Conservation (phyloP, 768 basidiomycete species). For the Dacryopinax spathularia region DNA sequence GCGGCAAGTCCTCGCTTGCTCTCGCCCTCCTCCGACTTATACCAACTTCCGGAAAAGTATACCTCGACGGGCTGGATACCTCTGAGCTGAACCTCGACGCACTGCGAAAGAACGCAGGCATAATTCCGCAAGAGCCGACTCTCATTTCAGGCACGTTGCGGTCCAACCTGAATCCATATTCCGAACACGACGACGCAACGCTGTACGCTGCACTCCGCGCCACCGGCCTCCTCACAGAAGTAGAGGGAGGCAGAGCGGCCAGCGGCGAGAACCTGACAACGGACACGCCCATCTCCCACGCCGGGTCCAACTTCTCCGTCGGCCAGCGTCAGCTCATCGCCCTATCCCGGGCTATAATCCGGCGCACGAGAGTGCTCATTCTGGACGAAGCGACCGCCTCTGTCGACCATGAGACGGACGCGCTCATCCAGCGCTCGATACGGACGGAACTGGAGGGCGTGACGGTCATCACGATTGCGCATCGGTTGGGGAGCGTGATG, state of each 20-base stretch:
- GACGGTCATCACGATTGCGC: slow-evolving; percentile 35
- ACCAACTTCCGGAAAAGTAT: slow-evolving; percentile 23
- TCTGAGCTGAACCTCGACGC: slow-evolving; percentile 23
- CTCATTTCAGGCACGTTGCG: slow-evolving; percentile 17
- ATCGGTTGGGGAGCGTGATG: slow-evolving; percentile 29
- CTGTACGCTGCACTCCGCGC: slow-evolving; percentile 4
- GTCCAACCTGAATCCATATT: slow-evolving; percentile 24
- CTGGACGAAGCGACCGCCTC: slow-evolving; percentile 31
- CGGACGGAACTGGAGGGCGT: slow-evolving; percentile 22
- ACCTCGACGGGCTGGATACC: slow-evolving; percentile 22
- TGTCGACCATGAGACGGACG: slow-evolving; percentile 27
- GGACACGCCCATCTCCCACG: slow-evolving; percentile 24
- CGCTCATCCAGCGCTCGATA: slow-evolving; percentile 27
- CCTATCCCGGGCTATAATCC: slow-evolving; percentile 25
- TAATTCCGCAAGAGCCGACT: slow-evolving; percentile 26
- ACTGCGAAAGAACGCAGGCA: slow-evolving; percentile 21
- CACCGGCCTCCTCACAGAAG: slow-evolving; percentile 11
- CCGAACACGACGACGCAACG: slow-evolving; percentile 19
- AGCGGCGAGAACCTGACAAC: slow-evolving; percentile 14
- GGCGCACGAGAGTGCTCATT: slow-evolving; percentile 18
- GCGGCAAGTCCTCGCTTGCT: slow-evolving; percentile 13
- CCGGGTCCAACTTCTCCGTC: slow-evolving; percentile 28
- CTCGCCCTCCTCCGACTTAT: slow-evolving; percentile 26
- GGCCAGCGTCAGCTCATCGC: slow-evolving; percentile 32
- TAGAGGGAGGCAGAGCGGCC: neutral